Evolutionary conservation across 768 basidiomycete genomes (phyloP).

Genomic region (Suillus hirtellus): DNA sequence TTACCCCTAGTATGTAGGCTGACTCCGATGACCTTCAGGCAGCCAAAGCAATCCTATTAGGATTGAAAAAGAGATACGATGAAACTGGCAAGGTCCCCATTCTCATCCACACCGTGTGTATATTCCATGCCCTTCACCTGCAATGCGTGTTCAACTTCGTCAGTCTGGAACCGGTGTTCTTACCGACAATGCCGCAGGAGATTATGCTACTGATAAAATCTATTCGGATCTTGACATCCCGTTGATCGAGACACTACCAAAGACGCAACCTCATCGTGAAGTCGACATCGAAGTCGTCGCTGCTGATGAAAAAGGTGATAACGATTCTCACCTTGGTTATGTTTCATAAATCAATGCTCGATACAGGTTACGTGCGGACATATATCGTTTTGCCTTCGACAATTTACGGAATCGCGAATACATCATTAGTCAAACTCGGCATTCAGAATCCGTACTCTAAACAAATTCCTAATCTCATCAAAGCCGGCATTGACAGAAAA

Average conservation of each 20-base stretch:
- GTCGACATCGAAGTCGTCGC: constrained; percentile 50
- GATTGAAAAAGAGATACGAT: constrained; percentile 46
- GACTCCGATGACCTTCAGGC: constrained; percentile 46
- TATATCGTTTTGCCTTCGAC: constrained; percentile 55
- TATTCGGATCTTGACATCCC: constrained; percentile 52
- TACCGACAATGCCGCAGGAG: constrained; percentile 39
- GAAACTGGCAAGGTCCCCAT: constrained; percentile 41
- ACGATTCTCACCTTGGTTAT: neutral
- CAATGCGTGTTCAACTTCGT: constrained; percentile 13
- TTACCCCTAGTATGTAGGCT: constrained; percentile 25
- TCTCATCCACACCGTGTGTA: constrained; percentile 62
- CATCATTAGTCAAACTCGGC: constrained; percentile 48
- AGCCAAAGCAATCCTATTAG: constrained; percentile 45
- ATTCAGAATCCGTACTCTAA: constrained; percentile 54
- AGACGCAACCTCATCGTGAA: constrained; percentile 46
- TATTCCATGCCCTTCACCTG: neutral
- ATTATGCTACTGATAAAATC: constrained; percentile 37
- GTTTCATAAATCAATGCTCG: constrained; percentile 22
- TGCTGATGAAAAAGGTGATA: constrained; percentile 48
- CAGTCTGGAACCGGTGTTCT: constrained; percentile 47
- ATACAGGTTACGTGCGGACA: constrained; percentile 50
- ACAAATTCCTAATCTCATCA: constrained; percentile 52
- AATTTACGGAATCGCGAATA: constrained; percentile 57
- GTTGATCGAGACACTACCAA: constrained; percentile 46
- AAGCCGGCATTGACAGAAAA: constrained; percentile 44